These are phyloP conservation scores for Crassisporium funariophilum DNA, from an alignment of 768 basidiomycete genomes.

Conservation along the genomic window DNA sequence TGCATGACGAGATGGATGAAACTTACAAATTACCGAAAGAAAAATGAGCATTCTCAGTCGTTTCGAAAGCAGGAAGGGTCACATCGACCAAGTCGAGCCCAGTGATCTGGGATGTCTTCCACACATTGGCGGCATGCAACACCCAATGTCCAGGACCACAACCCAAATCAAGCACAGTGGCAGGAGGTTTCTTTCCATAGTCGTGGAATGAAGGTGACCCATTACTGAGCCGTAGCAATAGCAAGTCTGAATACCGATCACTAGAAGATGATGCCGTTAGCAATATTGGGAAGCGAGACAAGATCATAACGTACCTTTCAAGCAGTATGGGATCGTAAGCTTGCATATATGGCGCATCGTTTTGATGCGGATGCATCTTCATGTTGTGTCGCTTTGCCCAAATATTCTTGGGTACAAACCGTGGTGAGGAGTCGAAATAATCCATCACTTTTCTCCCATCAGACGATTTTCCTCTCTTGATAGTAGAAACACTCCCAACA, in stretches of 20 bases:
- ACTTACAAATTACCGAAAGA: constrained; percentile 72
- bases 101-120: constrained; percentile 60
- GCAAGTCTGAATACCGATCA: constrained; percentile 56
- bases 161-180: constrained; percentile 69
- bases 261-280: constrained; percentile 36
- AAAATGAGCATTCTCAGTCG: constrained; percentile 49
- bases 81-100: constrained; percentile 68
- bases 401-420: constrained; percentile 33
- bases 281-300: constrained; percentile 2
- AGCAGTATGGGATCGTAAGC: constrained; percentile 58
- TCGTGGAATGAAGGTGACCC: constrained; percentile 64
- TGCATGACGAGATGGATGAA: not conserved
- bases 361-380: constrained; percentile 57
- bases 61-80: constrained; percentile 38
- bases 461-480: constrained; percentile 19
- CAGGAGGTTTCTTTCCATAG: constrained; percentile 49
- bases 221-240: constrained; percentile 58
- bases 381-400: constrained; percentile 47
- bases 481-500: constrained; percentile 9
- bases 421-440: constrained; percentile 9
- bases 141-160: constrained; percentile 78
- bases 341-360: constrained; percentile 63
- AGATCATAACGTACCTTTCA: constrained; percentile 53
- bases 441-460: constrained; percentile 16
- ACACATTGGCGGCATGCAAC: constrained; percentile 57